phyloP scores from a whole-genome alignment of 129 eudicot species.

The Lactuca sativa region DNA sequence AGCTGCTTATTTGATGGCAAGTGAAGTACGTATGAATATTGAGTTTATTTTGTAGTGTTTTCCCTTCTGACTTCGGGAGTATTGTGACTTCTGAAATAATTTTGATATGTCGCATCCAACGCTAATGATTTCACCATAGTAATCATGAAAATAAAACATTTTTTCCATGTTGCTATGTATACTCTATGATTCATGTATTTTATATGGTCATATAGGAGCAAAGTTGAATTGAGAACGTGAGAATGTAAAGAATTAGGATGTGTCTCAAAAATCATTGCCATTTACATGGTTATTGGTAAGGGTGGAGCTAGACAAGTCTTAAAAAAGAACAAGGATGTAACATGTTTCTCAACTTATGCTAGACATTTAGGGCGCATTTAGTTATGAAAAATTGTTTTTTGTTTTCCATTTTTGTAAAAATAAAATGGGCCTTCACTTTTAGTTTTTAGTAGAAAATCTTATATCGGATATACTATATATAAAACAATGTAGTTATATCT shows the following conservation, averaged over 20 bases:
- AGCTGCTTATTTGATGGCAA: background rate
- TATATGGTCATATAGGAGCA: background rate
- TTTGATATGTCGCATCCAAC: background rate
- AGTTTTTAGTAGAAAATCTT: too few species aligned
- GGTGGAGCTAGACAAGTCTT: background rate
- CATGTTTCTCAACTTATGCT: background rate
- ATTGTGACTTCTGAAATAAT: constrained; percentile 23
- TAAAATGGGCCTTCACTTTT: too few species aligned
- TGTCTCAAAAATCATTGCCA: too few species aligned
- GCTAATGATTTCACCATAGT: constrained; percentile 6
- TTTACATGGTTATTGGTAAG: too few species aligned
- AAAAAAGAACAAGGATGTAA: background rate
- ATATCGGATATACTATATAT: too few species aligned
- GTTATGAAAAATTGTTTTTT: too few species aligned
- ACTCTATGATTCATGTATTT: background rate
- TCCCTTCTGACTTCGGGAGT: constrained; percentile 5
- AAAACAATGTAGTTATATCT: too few species aligned
- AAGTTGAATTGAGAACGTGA: background rate
- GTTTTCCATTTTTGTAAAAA: too few species aligned
- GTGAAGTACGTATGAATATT: constrained; percentile 1
- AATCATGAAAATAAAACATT: constrained; percentile 7
- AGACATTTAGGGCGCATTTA: too few species aligned
- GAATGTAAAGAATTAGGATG: background rate
- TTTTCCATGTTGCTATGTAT: background rate
- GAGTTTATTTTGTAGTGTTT: constrained; percentile 12